phyloP scores from a whole-genome alignment of 176 grass and related monocot genomes.

The Oryza punctata region DNA sequence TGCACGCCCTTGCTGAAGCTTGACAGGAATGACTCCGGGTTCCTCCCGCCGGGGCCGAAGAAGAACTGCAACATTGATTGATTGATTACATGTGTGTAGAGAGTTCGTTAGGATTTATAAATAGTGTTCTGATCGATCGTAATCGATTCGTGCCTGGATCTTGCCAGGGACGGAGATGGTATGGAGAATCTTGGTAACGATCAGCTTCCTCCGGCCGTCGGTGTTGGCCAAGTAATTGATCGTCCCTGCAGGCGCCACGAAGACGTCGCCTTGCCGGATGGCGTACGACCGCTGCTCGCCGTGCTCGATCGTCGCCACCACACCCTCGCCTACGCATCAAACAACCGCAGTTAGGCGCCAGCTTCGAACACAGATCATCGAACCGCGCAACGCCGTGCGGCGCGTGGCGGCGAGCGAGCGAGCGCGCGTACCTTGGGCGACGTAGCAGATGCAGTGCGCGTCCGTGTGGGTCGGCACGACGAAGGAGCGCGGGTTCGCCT shows the following conservation, averaged over 20 bases:
- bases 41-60: conserved; percentile 58
- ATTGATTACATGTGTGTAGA: too few relatives aligned
- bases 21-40: conserved; percentile 53
- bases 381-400: not conserved
- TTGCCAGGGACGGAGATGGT: conserved; percentile 66
- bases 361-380: not conserved
- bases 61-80: conserved; percentile 46
- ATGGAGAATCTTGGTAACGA: conserved; percentile 55
- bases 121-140: not conserved
- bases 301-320: conserved; percentile 47
- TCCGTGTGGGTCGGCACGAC: conserved; percentile 64
- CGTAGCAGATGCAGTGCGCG: conserved; percentile 64
- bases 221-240: conserved; percentile 69
- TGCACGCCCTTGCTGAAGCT: conserved; percentile 64
- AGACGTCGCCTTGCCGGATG: conserved; percentile 57
- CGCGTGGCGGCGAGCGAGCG: not conserved
- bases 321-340: conserved; percentile 51
- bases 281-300: conserved; percentile 54
- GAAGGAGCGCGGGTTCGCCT: conserved; percentile 64
- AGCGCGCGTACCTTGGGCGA: conserved; percentile 45
- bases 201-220: conserved; percentile 62
- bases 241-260: conserved; percentile 56
- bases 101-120: not conserved
- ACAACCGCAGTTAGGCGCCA: not conserved
- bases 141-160: conserved; percentile 40